Evolutionary conservation across 805 yeast species (phyloP), one percentile per base, ranked within the genome.

Genomic region (Pichia membranifaciens): DNA sequence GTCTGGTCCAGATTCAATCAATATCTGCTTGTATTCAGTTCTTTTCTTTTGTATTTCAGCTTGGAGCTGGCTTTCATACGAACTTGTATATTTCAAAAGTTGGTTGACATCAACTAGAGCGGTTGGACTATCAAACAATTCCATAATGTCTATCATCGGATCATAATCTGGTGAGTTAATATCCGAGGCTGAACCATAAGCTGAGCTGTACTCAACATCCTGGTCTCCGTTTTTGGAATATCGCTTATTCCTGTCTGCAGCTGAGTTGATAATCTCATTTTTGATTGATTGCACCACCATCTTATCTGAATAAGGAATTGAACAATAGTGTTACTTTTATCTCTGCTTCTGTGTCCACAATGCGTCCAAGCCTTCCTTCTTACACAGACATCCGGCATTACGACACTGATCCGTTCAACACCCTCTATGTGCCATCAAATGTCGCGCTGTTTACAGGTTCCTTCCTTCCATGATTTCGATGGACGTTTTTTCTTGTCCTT

Each of bases 101-200:
- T 68, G 64, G 17, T 80, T 80, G 21, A 87, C 62, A 17, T 75
- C 76, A 0, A 65, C 61, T 38, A 84, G 63, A 5, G 77, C 64
- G 1, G 73, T 71, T 3, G 84, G 79, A 3, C 73, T 65, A 4
- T 73, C 64, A 41, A 86, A 73, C 41, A 84, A 59, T 21, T 67
- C 64, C 33, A 70, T 66, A 16, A 85, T 66, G 57, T 81, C 85
- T 3, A 58, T 64, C 41, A 70, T 58, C 0, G 87, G 85, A 52
- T 78, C 75, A 55, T 82, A 82, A 31, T 68, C 67, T 3, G 57
- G 48, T 0, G 71, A 61, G 23, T 67, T 71, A 34, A 73, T 56
- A 32, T 45, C 50, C 3, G 37, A 38, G 38, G 51, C 17, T 10
- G 35, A 22, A 13, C 43, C 40, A 44, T 32, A 23, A 2, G 16